Evolutionary conservation across 495 filamentous ascomycete species (phyloP).

Genomic region (Penicillium alfredii): DNA sequence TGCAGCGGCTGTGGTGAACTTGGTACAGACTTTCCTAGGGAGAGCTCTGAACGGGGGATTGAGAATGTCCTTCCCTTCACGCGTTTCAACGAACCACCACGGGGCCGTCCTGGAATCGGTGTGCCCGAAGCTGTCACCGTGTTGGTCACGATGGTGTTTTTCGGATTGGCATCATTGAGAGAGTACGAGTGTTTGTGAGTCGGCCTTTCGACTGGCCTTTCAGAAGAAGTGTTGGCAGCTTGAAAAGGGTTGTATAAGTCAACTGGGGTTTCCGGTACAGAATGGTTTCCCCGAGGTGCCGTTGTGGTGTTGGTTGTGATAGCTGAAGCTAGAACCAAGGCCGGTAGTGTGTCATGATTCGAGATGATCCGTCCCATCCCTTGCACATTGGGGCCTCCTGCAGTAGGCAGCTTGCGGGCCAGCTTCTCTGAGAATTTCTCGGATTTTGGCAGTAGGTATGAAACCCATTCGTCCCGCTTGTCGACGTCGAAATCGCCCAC

Average conservation of each 20-base stretch:
- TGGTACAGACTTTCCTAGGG: slow-evolving; percentile 21
- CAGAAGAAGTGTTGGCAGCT: not conserved
- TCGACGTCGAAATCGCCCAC: slow-evolving; percentile 14
- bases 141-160: slow-evolving; percentile 15
- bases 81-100: slow-evolving; percentile 26
- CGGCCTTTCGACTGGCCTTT: slow-evolving; percentile 6
- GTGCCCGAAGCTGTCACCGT: slow-evolving; percentile 18
- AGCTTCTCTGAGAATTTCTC: slow-evolving; percentile 32
- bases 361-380: slow-evolving; percentile 25
- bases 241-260: slow-evolving; percentile 36
- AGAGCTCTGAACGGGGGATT: slow-evolving; percentile 21
- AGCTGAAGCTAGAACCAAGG: slow-evolving; percentile 36
- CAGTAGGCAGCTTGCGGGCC: slow-evolving; percentile 26
- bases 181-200: slow-evolving; percentile 18
- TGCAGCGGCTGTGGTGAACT: slow-evolving; percentile 17
- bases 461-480: slow-evolving; percentile 32
- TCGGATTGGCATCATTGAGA: slow-evolving; percentile 22
- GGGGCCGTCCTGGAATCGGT: slow-evolving; percentile 15
- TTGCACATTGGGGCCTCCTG: slow-evolving; percentile 20
- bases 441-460: slow-evolving; percentile 40
- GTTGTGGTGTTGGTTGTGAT: slow-evolving; percentile 17
- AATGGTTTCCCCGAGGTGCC: slow-evolving; percentile 3
- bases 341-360: slow-evolving; percentile 24
- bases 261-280: slow-evolving; percentile 16
- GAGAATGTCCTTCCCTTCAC: slow-evolving; percentile 36